Evolutionary conservation across 2,329 filamentous ascomycete genomes (phyloP).

Genomic region (Fusarium succisae): DNA sequence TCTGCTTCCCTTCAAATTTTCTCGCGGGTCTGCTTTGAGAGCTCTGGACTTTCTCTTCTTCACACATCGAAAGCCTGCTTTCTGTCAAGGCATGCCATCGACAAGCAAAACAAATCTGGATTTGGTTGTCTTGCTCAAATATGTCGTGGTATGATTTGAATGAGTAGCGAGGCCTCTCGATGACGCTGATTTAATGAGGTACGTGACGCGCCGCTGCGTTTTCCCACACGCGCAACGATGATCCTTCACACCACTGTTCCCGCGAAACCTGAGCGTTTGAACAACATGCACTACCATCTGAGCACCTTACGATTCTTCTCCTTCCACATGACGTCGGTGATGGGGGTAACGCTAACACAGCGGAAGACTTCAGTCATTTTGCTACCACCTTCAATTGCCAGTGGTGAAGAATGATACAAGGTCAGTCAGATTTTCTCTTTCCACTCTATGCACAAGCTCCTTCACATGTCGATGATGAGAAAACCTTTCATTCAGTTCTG

Average conservation of each 20-base stretch:
- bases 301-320: conserved; percentile 42
- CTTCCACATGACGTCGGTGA: neutral
- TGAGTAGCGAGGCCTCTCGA: neutral
- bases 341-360: neutral
- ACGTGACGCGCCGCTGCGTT: conserved; percentile 28
- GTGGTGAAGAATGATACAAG: neutral
- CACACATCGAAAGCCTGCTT: conserved; percentile 17
- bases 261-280: conserved; percentile 69
- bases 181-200: conserved; percentile 28
- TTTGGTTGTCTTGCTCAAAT: neutral
- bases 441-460: neutral
- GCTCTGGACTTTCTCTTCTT: conserved; percentile 21
- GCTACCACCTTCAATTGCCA: neutral
- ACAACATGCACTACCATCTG: conserved; percentile 84
- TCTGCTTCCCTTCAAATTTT: conserved; percentile 35
- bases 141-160: neutral
- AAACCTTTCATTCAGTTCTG: conserved; percentile 74
- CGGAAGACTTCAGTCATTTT: neutral
- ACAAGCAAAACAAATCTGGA: neutral
- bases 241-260: conserved; percentile 66
- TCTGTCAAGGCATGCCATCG: neutral
- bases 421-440: conserved; percentile 10
- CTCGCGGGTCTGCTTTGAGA: conserved; percentile 1
- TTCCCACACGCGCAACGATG: conserved; percentile 56
- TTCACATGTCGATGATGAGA: conserved; percentile 68